These are phyloP conservation scores for Beauveria bassiana DNA, from an alignment of 2,329 filamentous ascomycete genomes.

Conservation along the genomic window DNA sequence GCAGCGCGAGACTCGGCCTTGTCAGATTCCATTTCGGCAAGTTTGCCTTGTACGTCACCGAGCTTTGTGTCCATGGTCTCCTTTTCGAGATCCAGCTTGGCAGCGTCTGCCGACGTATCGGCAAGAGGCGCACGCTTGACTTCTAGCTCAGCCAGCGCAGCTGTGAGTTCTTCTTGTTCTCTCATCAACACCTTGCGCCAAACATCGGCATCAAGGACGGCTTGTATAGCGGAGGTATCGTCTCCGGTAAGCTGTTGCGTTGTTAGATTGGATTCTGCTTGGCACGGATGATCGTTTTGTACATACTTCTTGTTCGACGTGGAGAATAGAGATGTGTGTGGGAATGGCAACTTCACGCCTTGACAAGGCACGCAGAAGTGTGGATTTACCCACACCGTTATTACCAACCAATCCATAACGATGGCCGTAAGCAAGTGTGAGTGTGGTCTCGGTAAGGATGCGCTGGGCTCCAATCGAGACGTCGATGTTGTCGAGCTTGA, in stretches of 20 bases:
- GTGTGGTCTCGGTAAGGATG: conserved; percentile 82
- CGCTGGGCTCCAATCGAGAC: conserved; percentile 83
- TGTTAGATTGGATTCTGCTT: conserved; percentile 12
- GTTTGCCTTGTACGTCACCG: conserved; percentile 82
- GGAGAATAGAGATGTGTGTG: conserved; percentile 95
- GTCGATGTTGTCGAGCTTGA: conserved; percentile 95
- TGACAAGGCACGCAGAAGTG: conserved; percentile 84
- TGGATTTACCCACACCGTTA: conserved; percentile 98
- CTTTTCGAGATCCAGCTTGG: conserved; percentile 74
- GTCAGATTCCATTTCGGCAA: conserved; percentile 98
- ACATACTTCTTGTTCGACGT: conserved; percentile 91
- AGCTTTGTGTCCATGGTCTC: conserved; percentile 87
- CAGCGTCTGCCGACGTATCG: conserved; percentile 85
- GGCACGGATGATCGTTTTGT: neutral
- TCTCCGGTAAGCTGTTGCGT: conserved; percentile 71
- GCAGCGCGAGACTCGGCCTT: conserved; percentile 94
- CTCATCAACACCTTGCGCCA: conserved; percentile 93
- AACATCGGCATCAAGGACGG: conserved; percentile 93
- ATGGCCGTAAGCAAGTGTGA: conserved; percentile 86
- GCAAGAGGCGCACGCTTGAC: conserved; percentile 69
- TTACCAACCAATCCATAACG: conserved; percentile 96
- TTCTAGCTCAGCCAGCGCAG: conserved; percentile 71
- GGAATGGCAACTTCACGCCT: conserved; percentile 91
- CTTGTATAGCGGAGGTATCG: conserved; percentile 89
- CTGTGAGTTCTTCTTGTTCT: conserved; percentile 81